Base-by-base conservation (phyloP, 1,284 basidiomycete genomes). In the Dichomitus squalens region DNA sequence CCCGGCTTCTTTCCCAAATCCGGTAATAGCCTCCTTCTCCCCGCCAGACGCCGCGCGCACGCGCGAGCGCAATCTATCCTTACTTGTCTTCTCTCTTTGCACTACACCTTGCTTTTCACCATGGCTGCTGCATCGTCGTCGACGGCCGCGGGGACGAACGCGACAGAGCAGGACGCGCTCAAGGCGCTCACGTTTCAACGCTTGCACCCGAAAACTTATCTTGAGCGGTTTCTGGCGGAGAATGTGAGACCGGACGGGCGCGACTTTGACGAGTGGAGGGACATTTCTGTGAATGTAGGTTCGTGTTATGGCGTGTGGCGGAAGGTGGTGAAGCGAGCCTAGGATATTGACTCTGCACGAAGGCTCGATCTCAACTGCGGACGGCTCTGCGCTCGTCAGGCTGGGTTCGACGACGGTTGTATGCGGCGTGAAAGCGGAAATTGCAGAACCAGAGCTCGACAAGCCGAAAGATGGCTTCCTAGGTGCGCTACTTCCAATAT, bases 351-450 rank as follows among this genome's bases (percentile, higher is more conserved):
- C 41, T 21, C 20, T 16, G 8, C 48, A 7, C 34, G 12, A 55
- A 87, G 92, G 92, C 53, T 96, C 94, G 0, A 91, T 98, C 73
- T 88, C 90, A 0, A 96, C 95, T 0, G 94, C 95, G 0, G 82
- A 95, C 64, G 94, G 95, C 0, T 96, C 94, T 2, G 86, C 94
- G 0, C 85, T 98, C 27, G 92, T 97, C 11, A 80, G 92, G n/a
- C 72, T 96, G 59, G 95, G 95, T 23, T 84, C 92, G 54, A 96
- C 95, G 11, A 96, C 93, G 0, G 80, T 98, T 31, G 90, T 97
- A 0, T 96, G 95, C 68, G 95, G 95, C 1, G 85, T 98, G 65
- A 96, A 96, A 70, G 93, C 92, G n/a, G 94, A 98, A 74, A 89
- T 95, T 40, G 88, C 93, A 33, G 90, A 94, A 66, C 95, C 95